Base-by-base conservation (phyloP, 192 early-diverging fungal species). In the Mortierella antarctica region DNA sequence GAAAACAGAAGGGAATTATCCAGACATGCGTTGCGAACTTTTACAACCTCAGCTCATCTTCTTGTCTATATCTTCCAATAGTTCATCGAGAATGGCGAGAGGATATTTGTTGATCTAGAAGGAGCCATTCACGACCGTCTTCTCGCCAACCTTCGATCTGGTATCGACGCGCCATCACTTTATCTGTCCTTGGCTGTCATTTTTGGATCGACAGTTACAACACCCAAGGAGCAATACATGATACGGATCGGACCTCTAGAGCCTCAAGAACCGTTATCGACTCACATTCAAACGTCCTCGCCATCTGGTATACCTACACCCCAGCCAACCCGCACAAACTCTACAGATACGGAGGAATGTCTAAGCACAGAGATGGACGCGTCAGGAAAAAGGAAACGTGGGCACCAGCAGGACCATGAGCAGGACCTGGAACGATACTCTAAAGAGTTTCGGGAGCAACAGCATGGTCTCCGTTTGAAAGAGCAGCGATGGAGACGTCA, bases 201-300 rank as follows among this genome's bases (percentile, higher is more conserved):
- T 9, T 70, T 78, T 20, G 74, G 74, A 39, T 59, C 44, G 8
- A 65, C 74, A n/a, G 15, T 70, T 12, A 70, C 56, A 4, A 65
- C 62, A 10, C 67, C 68, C 42, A 70, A 61, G 31, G 74, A 78
- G 18, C 74, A 78, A n/a, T 78, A 78, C 68, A 78, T 78, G 74
- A 70, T 78, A 15, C 67, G 67, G 11, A 60, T 78, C 20, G 74
- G 74, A 39, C 74, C 74, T 0, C 46, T 78, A 9, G 67, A 66
- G 44, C 57, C 74, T 12, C 66, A 68, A 20, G 45, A 68, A n/a
- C 39, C 47, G 0, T 50, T 63, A 23, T 63, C 23, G 42, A 57
- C 44, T 11, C 10, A 14, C 39, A 47, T 51, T 2, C 7, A 6
- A 12, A 51, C 12, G 9, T 39, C 42, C 15, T 7, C 49, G 39